A percentile compares a stretch with the other conserved stretches of the same genome.
phyloP scores from a whole-genome alignment of 1,284 basidiomycete genomes.

The Pisolithus thermaeus region DNA sequence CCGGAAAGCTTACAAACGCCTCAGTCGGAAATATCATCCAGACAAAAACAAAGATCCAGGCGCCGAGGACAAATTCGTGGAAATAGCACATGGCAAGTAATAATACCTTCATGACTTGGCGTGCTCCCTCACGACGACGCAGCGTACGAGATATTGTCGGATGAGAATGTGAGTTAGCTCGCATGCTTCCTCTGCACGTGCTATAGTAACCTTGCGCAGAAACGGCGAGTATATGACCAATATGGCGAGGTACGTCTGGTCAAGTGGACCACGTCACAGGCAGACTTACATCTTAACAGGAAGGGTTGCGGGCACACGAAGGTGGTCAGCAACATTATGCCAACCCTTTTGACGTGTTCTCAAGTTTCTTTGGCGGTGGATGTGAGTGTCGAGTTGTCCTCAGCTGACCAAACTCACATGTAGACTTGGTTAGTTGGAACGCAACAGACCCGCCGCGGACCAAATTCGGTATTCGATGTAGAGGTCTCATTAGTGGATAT shows the following conservation, averaged over 20 bases:
- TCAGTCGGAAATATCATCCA: slow-evolving; percentile 87
- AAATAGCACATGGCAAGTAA: slow-evolving; percentile 76
- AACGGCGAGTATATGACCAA: slow-evolving; percentile 86
- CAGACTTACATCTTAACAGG: slow-evolving; percentile 36
- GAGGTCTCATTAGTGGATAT: slow-evolving; percentile 84
- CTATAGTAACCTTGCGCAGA: slow-evolving; percentile 40
- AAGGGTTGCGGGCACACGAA: slow-evolving; percentile 85
- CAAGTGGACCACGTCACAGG: not conserved
- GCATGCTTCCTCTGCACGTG: not conserved
- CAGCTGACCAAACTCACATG: not conserved
- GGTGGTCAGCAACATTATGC: slow-evolving; percentile 60
- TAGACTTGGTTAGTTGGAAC: slow-evolving; percentile 12
- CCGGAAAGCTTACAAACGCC: slow-evolving; percentile 84
- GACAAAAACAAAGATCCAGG: slow-evolving; percentile 88
- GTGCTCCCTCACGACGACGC: slow-evolving; percentile 9
- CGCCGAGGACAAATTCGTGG: slow-evolving; percentile 82
- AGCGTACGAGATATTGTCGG: slow-evolving; percentile 94
- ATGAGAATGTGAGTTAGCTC: slow-evolving; percentile 49
- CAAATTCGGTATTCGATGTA: slow-evolving; percentile 79
- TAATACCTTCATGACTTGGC: not conserved
- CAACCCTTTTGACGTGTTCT: slow-evolving; percentile 95
- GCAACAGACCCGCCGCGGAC: slow-evolving; percentile 73
- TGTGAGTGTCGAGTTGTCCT: slow-evolving; percentile 34
- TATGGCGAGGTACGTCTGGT: slow-evolving; percentile 70
- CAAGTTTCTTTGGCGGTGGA: slow-evolving; percentile 83